Conservation (phyloP, 2,329 filamentous ascomycete genomes). For the Colletotrichum salicis region DNA sequence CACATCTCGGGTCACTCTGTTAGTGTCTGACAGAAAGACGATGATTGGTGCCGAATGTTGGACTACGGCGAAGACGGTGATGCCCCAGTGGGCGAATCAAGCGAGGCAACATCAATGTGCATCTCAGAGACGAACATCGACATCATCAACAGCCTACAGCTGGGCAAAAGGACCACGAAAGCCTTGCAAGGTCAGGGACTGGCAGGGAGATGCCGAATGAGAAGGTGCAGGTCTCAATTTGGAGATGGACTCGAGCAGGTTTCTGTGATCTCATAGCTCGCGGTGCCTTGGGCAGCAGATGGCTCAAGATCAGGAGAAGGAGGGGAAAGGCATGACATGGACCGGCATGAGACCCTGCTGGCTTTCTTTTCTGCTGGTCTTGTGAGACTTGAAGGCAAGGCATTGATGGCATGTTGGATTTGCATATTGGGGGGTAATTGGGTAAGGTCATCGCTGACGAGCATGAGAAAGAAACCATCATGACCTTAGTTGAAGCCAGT, state of each 20-base stretch:
- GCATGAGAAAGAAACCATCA: neutral
- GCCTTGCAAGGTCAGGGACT: neutral
- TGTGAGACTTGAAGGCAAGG: neutral
- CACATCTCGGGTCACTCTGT: neutral
- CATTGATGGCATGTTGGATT: neutral
- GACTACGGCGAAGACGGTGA: neutral
- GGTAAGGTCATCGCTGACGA: neutral
- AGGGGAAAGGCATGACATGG: constrained; percentile 1
- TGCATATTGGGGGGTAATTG: neutral
- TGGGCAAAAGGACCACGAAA: neutral
- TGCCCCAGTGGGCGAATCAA: neutral
- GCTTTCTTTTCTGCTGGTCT: neutral
- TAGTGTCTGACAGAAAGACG: neutral
- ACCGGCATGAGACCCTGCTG: neutral
- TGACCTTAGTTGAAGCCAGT: neutral
- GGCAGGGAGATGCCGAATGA: neutral
- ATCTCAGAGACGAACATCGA: neutral
- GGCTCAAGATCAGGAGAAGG: neutral
- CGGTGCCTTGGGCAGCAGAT: neutral
- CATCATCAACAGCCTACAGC: neutral
- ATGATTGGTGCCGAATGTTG: neutral
- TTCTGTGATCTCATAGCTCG: neutral
- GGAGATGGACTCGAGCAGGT: neutral
- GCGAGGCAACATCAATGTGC: neutral
- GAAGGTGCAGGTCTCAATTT: neutral